Conservation (phyloP, 2,329 filamentous ascomycete species). For the Epichloe gansuensis region DNA sequence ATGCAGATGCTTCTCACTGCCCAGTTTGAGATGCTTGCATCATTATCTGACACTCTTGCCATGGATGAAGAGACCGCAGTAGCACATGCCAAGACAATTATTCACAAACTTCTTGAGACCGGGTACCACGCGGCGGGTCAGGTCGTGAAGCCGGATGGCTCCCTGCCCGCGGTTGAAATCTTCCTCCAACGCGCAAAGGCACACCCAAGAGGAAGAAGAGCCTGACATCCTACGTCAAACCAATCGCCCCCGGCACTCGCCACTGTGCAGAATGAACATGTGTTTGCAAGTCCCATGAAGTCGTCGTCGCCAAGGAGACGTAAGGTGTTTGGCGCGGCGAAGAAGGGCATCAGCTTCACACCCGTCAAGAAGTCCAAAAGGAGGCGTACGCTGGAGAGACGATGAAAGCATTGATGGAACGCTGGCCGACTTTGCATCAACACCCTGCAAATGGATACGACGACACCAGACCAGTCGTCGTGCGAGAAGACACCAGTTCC, state of each 20-base stretch:
- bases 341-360: slow-evolving; percentile 69
- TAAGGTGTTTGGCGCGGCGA: slow-evolving; percentile 44
- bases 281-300: slow-evolving; percentile 46
- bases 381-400: slow-evolving; percentile 84
- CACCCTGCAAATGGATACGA: slow-evolving; percentile 52
- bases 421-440: slow-evolving; percentile 83
- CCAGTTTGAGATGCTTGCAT: slow-evolving; percentile 82
- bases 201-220: slow-evolving; percentile 65
- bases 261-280: slow-evolving; percentile 19
- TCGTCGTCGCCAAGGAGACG: slow-evolving; percentile 67
- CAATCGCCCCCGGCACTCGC: slow-evolving; percentile 32
- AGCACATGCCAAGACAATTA: slow-evolving; percentile 61
- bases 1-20: slow-evolving; percentile 77
- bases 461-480: slow-evolving; percentile 34
- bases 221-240: slow-evolving; percentile 27
- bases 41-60: slow-evolving; percentile 66
- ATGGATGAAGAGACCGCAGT: slow-evolving; percentile 81
- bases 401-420: slow-evolving; percentile 74
- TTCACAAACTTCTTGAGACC: slow-evolving; percentile 65
- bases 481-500: slow-evolving; percentile 21
- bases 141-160: slow-evolving; percentile 81
- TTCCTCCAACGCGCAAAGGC: slow-evolving; percentile 60
- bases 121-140: slow-evolving; percentile 67
- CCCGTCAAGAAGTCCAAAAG: slow-evolving; percentile 66
- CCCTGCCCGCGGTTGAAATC: slow-evolving; percentile 45